Evolutionary conservation across 305 asterid species (phyloP).

Genomic region (Andrographis paniculata): DNA sequence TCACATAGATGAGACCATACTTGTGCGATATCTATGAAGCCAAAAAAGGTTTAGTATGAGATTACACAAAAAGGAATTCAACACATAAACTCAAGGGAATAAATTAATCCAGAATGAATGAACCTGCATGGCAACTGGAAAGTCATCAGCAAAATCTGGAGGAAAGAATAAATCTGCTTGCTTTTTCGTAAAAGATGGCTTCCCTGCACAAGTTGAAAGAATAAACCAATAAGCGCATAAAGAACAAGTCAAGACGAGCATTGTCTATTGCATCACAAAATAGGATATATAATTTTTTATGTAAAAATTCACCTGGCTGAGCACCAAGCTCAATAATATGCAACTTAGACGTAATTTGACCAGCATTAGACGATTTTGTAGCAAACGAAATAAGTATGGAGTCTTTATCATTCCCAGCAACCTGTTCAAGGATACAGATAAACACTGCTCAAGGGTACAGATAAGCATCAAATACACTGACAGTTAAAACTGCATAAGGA

Average conservation of each 20-base stretch:
- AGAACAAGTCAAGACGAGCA: slow-evolving; percentile 10
- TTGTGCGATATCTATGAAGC: slow-evolving; percentile 83
- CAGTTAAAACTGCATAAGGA: slow-evolving; percentile 13
- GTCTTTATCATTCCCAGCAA: slow-evolving; percentile 81
- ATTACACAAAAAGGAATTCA: slow-evolving; percentile 11
- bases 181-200: slow-evolving; percentile 85
- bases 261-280: not conserved
- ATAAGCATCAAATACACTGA: slow-evolving; percentile 11
- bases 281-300: slow-evolving; percentile 1
- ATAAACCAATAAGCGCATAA: slow-evolving; percentile 14
- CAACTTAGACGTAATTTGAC: slow-evolving; percentile 79
- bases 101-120: slow-evolving; percentile 8
- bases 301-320: slow-evolving; percentile 63
- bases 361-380: slow-evolving; percentile 71
- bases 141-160: slow-evolving; percentile 88
- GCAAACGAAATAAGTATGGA: slow-evolving; percentile 94
- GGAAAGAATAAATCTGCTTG: slow-evolving; percentile 99
- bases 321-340: slow-evolving; percentile 99
- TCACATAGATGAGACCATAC: slow-evolving; percentile 83
- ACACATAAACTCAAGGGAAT: not conserved
- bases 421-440: slow-evolving; percentile 36
- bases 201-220: slow-evolving; percentile 50
- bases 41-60: slow-evolving; percentile 9
- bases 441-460: slow-evolving; percentile 33
- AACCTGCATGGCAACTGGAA: slow-evolving; percentile 43